Base-by-base conservation (phyloP, 108 stramenopile genomes). In the Aureococcus anophagefferens region DNA sequence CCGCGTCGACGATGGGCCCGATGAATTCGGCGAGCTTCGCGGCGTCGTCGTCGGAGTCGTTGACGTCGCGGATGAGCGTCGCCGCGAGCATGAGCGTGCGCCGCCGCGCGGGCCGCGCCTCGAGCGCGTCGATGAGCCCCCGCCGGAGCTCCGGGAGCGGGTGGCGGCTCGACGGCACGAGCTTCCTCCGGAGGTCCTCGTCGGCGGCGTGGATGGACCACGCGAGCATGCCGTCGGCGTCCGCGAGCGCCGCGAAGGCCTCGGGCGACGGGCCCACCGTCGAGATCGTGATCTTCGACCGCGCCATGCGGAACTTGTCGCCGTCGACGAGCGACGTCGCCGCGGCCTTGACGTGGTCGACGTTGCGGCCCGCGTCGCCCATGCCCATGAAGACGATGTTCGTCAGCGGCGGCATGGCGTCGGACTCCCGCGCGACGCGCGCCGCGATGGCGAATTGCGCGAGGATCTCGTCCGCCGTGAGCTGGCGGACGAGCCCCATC, bases 331-430 rank as follows among this genome's bases (percentile, higher is more conserved):
- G 21, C 62, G 33, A n/a, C 13, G 33, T 34, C 35, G 63, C 62
- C 40, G 71, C 71, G 14, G 0, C 7, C 14, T 28, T 18, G 28
- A 71, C 71, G 0, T n/a, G 1, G 1, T 1, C 30, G 14, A 32
- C 30, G 34, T 71, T 71, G 30, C 71, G 51, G 51, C 71, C 71
- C 18, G 71, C 71, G 34, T 71, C 71, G 30, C 71, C 71, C 71
- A 71, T 71, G 31, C 68, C 68, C 51, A 69, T 59, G 46, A 69
- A 51, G 0, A 44, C 40, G 33, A 35, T 64, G 33, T 71, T 71
- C 15, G 62, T 59, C 29, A 73, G 30, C 3, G 65, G 35, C 16
- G 72, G 66, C 65, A 67, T 67, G 28, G 9, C 17, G n/a, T 66
- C 34, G 30, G 30, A 29, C 32, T 15, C 15, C 46, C n/a, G 28